Conservation (phyloP, 2,329 filamentous ascomycete species). For the Diaporthe caulivora region DNA sequence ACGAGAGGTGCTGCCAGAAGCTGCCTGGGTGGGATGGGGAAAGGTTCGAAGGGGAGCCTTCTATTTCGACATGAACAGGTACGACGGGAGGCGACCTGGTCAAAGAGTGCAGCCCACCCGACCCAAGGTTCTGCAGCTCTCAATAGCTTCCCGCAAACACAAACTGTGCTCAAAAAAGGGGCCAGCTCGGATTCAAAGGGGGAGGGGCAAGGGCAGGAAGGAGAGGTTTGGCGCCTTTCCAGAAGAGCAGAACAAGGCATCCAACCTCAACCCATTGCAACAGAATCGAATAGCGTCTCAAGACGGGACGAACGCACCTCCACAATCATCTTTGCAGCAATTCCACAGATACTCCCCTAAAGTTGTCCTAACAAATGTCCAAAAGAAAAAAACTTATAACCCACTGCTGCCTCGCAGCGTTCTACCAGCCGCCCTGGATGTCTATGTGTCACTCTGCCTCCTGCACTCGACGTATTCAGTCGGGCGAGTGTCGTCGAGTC, state of each 20-base stretch:
- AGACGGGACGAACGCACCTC: conserved; percentile 44
- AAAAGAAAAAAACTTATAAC: neutral
- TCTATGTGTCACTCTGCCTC: neutral
- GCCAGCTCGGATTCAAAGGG: neutral
- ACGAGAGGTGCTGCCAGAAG: neutral
- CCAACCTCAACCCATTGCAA: neutral
- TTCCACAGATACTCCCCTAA: neutral
- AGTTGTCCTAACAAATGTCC: conserved; percentile 15
- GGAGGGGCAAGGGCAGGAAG: neutral
- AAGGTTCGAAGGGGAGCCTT: neutral
- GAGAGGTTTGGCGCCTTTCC: neutral
- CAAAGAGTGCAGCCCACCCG: neutral
- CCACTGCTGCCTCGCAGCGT: conserved; percentile 27
- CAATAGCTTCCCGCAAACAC: neutral
- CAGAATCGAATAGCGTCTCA: neutral
- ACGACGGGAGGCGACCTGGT: neutral
- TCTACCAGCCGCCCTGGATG: conserved; percentile 19
- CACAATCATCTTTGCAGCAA: conserved; percentile 51
- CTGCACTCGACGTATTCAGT: neutral
- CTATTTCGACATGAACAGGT: neutral
- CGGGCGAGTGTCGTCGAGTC: neutral
- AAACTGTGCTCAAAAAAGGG: neutral
- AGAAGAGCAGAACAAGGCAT: neutral
- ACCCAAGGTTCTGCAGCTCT: neutral
- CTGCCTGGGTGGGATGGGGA: neutral